phyloP scores from a whole-genome alignment of 495 filamentous ascomycete genomes.

The Glonium stellatum region DNA sequence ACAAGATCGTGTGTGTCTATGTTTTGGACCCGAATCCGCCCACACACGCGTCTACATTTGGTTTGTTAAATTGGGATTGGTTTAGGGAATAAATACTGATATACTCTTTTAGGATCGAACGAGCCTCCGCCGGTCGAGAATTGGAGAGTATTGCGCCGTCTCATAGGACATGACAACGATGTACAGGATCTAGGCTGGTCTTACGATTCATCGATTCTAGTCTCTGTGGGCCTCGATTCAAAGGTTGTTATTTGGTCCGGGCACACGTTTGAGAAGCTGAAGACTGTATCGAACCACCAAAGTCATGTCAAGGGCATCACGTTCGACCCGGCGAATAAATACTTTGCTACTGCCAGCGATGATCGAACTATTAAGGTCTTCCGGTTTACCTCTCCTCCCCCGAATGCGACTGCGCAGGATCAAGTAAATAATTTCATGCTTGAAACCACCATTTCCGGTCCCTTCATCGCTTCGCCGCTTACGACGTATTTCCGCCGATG shows the following conservation, averaged over 20 bases:
- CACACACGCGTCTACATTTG: conserved; percentile 64
- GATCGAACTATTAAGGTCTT: conserved; percentile 96
- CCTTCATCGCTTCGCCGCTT: conserved; percentile 80
- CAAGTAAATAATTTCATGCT: conserved; percentile 92
- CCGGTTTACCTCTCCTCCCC: conserved; percentile 80
- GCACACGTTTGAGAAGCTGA: conserved; percentile 94
- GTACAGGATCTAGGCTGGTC: conserved; percentile 98
- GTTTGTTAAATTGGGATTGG: conserved; percentile 43
- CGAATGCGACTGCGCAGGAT: conserved; percentile 90
- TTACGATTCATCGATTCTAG: conserved; percentile 86
- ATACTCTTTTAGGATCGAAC: conserved; percentile 58
- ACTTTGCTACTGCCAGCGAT: conserved; percentile 96
- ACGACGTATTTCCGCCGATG: conserved; percentile 96
- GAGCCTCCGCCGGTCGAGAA: conserved; percentile 91
- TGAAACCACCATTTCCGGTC: conserved; percentile 74
- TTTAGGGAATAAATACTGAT: conserved; percentile 12
- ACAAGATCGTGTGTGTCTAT: conserved; percentile 97
- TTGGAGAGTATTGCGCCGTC: conserved; percentile 85
- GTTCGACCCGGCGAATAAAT: conserved; percentile 98
- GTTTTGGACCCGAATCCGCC: conserved; percentile 75
- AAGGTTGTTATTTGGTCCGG: conserved; percentile 98
- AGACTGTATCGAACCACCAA: conserved; percentile 81
- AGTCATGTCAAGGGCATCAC: conserved; percentile 98
- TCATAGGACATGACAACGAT: conserved; percentile 97
- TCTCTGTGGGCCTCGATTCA: conserved; percentile 93